Evolutionary conservation across 768 basidiomycete species (phyloP).

Genomic region (Exidia glandulosa): DNA sequence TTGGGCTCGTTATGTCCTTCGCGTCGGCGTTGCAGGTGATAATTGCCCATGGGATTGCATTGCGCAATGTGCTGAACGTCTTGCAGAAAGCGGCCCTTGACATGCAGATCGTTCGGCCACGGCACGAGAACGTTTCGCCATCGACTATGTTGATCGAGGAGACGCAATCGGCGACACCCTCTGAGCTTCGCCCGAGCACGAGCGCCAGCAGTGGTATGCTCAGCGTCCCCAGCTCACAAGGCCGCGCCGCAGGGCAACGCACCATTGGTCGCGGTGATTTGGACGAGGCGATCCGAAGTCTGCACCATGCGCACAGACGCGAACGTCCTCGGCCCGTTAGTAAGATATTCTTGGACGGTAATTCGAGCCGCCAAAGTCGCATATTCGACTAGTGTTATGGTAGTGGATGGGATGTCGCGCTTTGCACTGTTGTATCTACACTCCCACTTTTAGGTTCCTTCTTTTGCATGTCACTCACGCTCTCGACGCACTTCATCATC

Average conservation of each 20-base stretch:
- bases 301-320: conserved; percentile 50
- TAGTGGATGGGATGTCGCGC: background rate
- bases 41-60: background rate
- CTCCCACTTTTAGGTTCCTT: background rate
- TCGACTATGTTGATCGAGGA: conserved; percentile 10
- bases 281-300: conserved; percentile 75
- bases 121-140: background rate
- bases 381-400: conserved; percentile 12
- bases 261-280: conserved; percentile 69
- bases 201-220: background rate
- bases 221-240: conserved; percentile 26
- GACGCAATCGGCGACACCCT: conserved; percentile 9
- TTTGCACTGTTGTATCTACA: background rate
- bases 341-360: conserved; percentile 73
- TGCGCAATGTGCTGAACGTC: background rate
- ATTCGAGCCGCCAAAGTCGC: conserved; percentile 15
- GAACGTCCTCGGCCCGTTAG: conserved; percentile 49
- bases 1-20: conserved; percentile 63
- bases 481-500: background rate
- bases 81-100: conserved; percentile 61
- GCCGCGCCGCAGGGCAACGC: conserved; percentile 30
- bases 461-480: background rate
- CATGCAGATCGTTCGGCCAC: conserved; percentile 25
- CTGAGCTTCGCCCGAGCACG: conserved; percentile 6
- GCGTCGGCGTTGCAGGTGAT: conserved; percentile 58